Conservation (phyloP, 1,139 yeast genomes). For the Tardiomyces depauwii region DNA sequence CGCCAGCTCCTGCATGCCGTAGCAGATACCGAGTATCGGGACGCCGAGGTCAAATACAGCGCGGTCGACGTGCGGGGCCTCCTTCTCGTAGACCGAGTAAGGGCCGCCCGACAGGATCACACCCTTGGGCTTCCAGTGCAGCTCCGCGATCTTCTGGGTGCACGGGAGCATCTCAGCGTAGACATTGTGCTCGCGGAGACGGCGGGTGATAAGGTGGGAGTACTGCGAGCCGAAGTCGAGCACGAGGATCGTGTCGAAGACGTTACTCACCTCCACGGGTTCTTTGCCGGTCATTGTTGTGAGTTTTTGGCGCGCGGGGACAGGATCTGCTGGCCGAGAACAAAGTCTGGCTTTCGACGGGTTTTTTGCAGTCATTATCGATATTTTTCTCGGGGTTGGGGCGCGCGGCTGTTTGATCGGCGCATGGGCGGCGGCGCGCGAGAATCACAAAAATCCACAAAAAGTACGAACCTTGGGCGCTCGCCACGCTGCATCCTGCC, state of each 20-base stretch:
- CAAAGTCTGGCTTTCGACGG: no score
- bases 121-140: constrained; percentile 94
- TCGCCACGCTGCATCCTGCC: no score
- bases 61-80: constrained; percentile 95
- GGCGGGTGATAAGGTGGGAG: constrained; percentile 92
- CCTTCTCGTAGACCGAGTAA: constrained; percentile 90
- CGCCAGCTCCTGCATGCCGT: constrained; percentile 98
- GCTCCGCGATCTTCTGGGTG: constrained; percentile 88
- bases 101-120: constrained; percentile 96
- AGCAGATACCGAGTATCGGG: constrained; percentile 95
- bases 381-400: background rate
- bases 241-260: constrained; percentile 92
- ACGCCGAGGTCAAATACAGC: constrained; percentile 83
- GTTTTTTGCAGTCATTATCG: no score
- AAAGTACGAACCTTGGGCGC: no score
- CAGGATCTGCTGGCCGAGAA: no score
- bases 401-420: background rate
- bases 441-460: no score
- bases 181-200: constrained; percentile 94
- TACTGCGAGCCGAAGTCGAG: constrained; percentile 98
- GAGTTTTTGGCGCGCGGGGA: no score
- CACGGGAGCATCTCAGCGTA: constrained; percentile 99
- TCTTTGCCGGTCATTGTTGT: constrained; percentile 1
- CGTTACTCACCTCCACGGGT: constrained; percentile 50
- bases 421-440: no score